Percentiles rank a stretch among this genome's conserved stretches.
phyloP scores from a whole-genome alignment of 2,329 filamentous ascomycete genomes.

The Sarocladium brachiariae region DNA sequence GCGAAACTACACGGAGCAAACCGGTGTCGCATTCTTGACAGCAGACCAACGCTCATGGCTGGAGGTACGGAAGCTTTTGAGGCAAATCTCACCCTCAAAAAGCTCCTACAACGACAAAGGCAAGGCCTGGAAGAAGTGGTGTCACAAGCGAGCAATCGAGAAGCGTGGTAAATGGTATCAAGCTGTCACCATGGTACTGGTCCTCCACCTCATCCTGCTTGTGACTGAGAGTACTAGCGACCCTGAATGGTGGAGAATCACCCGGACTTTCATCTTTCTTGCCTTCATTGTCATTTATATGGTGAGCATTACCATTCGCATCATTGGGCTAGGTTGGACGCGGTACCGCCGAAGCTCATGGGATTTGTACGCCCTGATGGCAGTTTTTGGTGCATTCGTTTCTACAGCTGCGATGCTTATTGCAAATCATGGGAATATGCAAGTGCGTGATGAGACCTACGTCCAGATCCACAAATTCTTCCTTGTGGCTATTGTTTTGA shows the following conservation, averaged over 20 bases:
- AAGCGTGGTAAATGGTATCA: conserved; percentile 92
- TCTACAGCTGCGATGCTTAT: conserved; percentile 75
- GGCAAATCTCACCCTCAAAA: conserved; percentile 92
- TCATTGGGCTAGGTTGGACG: conserved; percentile 84
- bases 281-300: conserved; percentile 76
- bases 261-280: conserved; percentile 72
- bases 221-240: conserved; percentile 82
- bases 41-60: conserved; percentile 96
- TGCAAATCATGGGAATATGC: conserved; percentile 44
- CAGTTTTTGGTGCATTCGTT: conserved; percentile 70
- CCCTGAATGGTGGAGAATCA: conserved; percentile 59
- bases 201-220: conserved; percentile 76
- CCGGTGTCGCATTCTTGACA: conserved; percentile 90
- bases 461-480: conserved; percentile 88
- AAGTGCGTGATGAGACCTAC: conserved; percentile 37
- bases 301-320: conserved; percentile 73
- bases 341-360: conserved; percentile 89
- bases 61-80: conserved; percentile 82
- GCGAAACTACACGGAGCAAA: conserved; percentile 99
- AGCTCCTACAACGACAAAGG: conserved; percentile 71
- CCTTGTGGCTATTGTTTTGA: conserved; percentile 78
- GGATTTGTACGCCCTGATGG: conserved; percentile 83
- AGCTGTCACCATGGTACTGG: conserved; percentile 69
- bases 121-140: conserved; percentile 80
- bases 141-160: conserved; percentile 86